phyloP scores from a whole-genome alignment of 192 early-diverging fungal species.

The Backusella mclennaniae region DNA sequence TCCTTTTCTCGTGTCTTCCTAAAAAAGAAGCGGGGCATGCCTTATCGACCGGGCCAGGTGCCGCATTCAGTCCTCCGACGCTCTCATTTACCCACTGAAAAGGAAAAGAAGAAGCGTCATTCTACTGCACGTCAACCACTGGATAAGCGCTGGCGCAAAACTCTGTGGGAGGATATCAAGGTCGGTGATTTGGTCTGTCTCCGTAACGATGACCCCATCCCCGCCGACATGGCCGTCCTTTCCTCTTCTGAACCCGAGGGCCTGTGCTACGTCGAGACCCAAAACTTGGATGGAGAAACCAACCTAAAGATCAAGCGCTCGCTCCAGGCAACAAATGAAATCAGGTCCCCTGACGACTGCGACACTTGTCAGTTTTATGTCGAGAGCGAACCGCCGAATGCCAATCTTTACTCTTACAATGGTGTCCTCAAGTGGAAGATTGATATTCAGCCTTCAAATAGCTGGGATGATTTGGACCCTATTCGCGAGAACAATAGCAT shows the following conservation, averaged over 20 bases:
- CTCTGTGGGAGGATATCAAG: slow-evolving; percentile 53
- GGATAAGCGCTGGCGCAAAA: slow-evolving; percentile 41
- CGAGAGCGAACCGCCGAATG: slow-evolving; percentile 59
- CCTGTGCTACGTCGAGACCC: slow-evolving; percentile 73
- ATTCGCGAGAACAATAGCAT: not conserved
- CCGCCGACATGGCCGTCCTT: slow-evolving; percentile 66
- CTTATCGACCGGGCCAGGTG: slow-evolving; percentile 39
- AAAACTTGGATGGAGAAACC: slow-evolving; percentile 81
- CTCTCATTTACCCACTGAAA: not conserved
- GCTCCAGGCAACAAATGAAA: slow-evolving; percentile 45
- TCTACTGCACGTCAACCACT: not conserved
- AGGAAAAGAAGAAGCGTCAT: slow-evolving; percentile 31
- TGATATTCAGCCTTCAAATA: slow-evolving; percentile 5
- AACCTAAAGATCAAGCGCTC: slow-evolving; percentile 72
- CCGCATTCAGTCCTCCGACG: slow-evolving; percentile 48
- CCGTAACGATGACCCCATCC: slow-evolving; percentile 57
- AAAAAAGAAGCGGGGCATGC: slow-evolving; percentile 18
- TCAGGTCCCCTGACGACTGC: slow-evolving; percentile 57
- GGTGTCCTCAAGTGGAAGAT: slow-evolving; percentile 51
- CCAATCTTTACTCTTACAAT: slow-evolving; percentile 60
- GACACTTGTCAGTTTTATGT: slow-evolving; percentile 40
- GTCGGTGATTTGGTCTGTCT: slow-evolving; percentile 66
- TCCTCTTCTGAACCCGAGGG: slow-evolving; percentile 64
- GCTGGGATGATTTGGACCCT: not conserved
- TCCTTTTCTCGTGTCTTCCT: slow-evolving; percentile 26